Conservation (phyloP, 345 rosid species). For the Murraya paniculata region DNA sequence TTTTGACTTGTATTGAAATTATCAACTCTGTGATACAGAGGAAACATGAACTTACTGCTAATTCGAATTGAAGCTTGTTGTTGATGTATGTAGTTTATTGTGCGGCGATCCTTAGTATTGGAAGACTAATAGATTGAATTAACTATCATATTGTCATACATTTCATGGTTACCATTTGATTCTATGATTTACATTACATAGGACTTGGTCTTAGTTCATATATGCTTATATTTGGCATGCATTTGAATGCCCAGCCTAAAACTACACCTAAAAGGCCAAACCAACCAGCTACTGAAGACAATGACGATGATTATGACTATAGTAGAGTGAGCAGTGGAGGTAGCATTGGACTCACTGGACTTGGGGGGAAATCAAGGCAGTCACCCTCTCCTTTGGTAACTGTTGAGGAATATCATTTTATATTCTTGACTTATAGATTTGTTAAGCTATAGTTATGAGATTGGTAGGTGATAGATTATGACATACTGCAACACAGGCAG, state of each 20-base stretch:
- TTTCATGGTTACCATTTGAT: background rate
- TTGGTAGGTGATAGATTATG: too few relatives aligned
- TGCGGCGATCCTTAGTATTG: background rate
- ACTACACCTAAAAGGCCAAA: conserved; percentile 20
- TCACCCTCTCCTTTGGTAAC: conserved; percentile 40
- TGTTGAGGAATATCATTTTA: background rate
- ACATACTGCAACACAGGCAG: too few relatives aligned
- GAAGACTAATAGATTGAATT: background rate
- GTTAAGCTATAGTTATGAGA: too few relatives aligned
- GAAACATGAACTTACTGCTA: too few relatives aligned
- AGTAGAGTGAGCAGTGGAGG: conserved; percentile 16
- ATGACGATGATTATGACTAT: conserved; percentile 30
- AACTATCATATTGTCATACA: background rate
- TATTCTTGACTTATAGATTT: background rate
- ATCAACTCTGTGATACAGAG: background rate
- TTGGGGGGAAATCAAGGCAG: conserved; percentile 31
- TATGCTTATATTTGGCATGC: background rate
- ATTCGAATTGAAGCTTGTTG: background rate
- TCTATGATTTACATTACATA: background rate
- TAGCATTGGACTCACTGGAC: conserved; percentile 32
- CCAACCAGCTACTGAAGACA: conserved; percentile 26
- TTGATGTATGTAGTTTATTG: background rate
- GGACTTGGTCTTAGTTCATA: background rate
- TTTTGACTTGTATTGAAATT: background rate
- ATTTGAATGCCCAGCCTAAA: conserved; percentile 3